Evolutionary conservation across 176 grass and related monocot species (phyloP).

Genomic region (Pharus latifolius): DNA sequence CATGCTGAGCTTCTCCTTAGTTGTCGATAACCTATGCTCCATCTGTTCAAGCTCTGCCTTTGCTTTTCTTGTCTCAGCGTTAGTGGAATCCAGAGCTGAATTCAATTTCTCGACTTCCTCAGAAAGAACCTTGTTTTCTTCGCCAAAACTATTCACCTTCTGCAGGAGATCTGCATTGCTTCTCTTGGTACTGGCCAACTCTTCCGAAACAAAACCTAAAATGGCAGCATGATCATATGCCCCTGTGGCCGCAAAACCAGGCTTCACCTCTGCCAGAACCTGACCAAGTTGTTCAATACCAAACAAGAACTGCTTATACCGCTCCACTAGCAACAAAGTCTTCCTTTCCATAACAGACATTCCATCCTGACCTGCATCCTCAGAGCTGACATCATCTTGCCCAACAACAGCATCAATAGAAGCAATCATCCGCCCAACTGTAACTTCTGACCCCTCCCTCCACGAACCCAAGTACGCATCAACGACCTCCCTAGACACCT

Average conservation of each 20-base stretch:
- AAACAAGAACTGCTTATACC: slow-evolving; percentile 40
- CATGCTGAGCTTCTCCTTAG: slow-evolving; percentile 82
- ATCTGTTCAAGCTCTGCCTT: slow-evolving; percentile 68
- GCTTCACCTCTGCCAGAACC: slow-evolving; percentile 47
- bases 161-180: slow-evolving; percentile 51
- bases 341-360: slow-evolving; percentile 58
- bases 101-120: slow-evolving; percentile 53
- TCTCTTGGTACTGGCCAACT: slow-evolving; percentile 70
- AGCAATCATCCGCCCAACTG: slow-evolving; percentile 38
- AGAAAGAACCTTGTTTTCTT: slow-evolving; percentile 52
- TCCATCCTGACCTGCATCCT: slow-evolving; percentile 24
- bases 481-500: slow-evolving; percentile 46
- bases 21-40: slow-evolving; percentile 53
- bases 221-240: slow-evolving; percentile 22
- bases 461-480: slow-evolving; percentile 49
- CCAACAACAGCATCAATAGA: slow-evolving; percentile 49
- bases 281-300: slow-evolving; percentile 59
- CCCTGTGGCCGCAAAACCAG: slow-evolving; percentile 32
- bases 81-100: slow-evolving; percentile 41
- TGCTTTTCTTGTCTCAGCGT: slow-evolving; percentile 47
- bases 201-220: slow-evolving; percentile 34
- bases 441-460: slow-evolving; percentile 40
- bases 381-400: slow-evolving; percentile 19
- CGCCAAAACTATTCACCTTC: slow-evolving; percentile 24
- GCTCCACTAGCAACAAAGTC: slow-evolving; percentile 43